These are phyloP conservation scores for Teratosphaeriaceae sp. DNA, from an alignment of 2,329 filamentous ascomycete species.

Conservation along the genomic window DNA sequence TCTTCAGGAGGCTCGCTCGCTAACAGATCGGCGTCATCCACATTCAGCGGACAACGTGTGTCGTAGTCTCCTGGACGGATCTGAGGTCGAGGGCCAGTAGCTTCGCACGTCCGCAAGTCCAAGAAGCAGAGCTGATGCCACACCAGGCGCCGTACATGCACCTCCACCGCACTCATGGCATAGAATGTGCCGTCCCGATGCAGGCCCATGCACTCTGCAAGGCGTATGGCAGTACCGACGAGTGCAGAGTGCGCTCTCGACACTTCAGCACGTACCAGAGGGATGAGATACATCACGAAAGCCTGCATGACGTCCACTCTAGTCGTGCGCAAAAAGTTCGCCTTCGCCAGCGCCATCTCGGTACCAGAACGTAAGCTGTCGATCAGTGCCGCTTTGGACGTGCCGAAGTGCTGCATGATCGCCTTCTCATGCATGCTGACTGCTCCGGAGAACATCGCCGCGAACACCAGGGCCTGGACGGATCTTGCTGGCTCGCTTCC, in stretches of 20 bases:
- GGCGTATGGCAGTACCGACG: slow-evolving; percentile 62
- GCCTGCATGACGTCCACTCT: slow-evolving; percentile 70
- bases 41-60: slow-evolving; percentile 64
- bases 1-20: slow-evolving; percentile 34
- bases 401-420: slow-evolving; percentile 48
- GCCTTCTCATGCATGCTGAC: slow-evolving; percentile 57
- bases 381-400: slow-evolving; percentile 51
- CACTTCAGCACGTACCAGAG: slow-evolving; percentile 64
- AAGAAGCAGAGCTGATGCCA: slow-evolving; percentile 76
- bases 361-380: slow-evolving; percentile 59
- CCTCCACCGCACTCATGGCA: slow-evolving; percentile 59
- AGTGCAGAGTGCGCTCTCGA: slow-evolving; percentile 68
- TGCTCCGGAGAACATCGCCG: slow-evolving; percentile 61
- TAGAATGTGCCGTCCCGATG: slow-evolving; percentile 65
- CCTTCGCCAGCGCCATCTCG: slow-evolving; percentile 60
- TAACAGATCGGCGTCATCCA: slow-evolving; percentile 58
- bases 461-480: slow-evolving; percentile 62
- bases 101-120: slow-evolving; percentile 67
- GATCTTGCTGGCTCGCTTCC: slow-evolving; percentile 58
- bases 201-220: slow-evolving; percentile 72
- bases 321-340: slow-evolving; percentile 64
- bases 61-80: slow-evolving; percentile 72
- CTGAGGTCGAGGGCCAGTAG: slow-evolving; percentile 63
- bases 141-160: slow-evolving; percentile 62
- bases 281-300: slow-evolving; percentile 71